These are phyloP conservation scores for Geotrichum australiense DNA, from an alignment of 1,139 yeast species.

Conservation along the genomic window DNA sequence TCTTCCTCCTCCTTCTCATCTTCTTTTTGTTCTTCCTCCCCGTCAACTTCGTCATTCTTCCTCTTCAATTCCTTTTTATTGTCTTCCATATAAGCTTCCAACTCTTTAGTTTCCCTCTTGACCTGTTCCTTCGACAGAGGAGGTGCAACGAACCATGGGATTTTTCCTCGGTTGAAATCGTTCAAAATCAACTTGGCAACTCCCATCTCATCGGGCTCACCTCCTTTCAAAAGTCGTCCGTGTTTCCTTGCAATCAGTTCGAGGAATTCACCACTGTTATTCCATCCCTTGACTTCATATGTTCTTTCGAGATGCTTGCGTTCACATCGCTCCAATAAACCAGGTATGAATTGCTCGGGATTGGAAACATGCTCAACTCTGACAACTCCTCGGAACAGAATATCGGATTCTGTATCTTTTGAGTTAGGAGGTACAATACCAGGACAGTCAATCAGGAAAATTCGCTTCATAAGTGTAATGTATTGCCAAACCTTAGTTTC, in stretches of 20 bases:
- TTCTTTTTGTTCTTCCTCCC: constrained; percentile 15
- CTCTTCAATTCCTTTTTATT: constrained; percentile 26
- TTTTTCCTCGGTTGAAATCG: constrained; percentile 94
- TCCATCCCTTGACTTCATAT: constrained; percentile 92
- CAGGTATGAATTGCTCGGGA: constrained; percentile 95
- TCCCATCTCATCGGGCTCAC: constrained; percentile 95
- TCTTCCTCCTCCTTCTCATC: constrained; percentile 17
- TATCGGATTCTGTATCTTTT: constrained; percentile 88
- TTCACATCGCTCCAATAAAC: constrained; percentile 76
- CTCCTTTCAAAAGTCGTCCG: constrained; percentile 91
- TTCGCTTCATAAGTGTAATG: constrained; percentile 91
- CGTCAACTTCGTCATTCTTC: constrained; percentile 18
- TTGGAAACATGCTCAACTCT: constrained; percentile 93
- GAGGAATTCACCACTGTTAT: constrained; percentile 71
- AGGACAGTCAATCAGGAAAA: constrained; percentile 94
- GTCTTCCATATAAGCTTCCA: constrained; percentile 19
- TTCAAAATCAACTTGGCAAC: constrained; percentile 85
- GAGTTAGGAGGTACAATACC: constrained; percentile 96
- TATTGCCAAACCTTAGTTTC: constrained; percentile 99
- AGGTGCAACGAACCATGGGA: constrained; percentile 97
- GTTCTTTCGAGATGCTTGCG: constrained; percentile 90
- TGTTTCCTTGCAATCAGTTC: constrained; percentile 87
- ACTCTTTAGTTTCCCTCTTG: constrained; percentile 12
- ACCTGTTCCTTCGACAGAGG: constrained; percentile 45
- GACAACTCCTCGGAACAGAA: constrained; percentile 91